These are phyloP conservation scores for Elaeis guineensis DNA, from an alignment of 176 grass and related monocot genomes.

Conservation along the genomic window DNA sequence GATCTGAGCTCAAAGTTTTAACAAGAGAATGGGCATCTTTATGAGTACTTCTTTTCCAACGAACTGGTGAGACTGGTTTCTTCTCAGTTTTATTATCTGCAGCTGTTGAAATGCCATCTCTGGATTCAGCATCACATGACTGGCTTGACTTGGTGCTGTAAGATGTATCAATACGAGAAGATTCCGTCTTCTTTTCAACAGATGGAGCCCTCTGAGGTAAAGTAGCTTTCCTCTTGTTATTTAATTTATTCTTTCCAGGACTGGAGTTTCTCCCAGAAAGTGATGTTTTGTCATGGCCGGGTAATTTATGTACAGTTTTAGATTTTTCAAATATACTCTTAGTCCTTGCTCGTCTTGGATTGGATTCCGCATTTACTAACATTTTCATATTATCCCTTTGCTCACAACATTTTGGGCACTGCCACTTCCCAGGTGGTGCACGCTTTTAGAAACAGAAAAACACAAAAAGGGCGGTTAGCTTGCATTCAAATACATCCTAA, in stretches of 20 bases:
- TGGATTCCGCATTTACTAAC: conserved; percentile 32
- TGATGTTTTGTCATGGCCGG: conserved; percentile 34
- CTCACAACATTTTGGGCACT: conserved; percentile 57
- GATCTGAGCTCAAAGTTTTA: conserved; percentile 33
- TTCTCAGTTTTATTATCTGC: conserved; percentile 38
- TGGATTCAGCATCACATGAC: conserved; percentile 19
- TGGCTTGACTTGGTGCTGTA: not conserved
- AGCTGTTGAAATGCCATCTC: conserved; percentile 20
- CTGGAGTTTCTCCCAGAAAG: conserved; percentile 31
- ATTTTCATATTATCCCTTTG: conserved; percentile 49
- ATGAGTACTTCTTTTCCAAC: conserved; percentile 33
- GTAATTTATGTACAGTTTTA: not conserved
- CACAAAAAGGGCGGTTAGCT: conserved; percentile 11
- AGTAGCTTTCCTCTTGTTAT: conserved; percentile 32
- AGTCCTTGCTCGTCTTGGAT: conserved; percentile 62
- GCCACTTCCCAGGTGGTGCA: conserved; percentile 72
- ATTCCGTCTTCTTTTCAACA: conserved; percentile 1
- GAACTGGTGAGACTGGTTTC: conserved; percentile 36
- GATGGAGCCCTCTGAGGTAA: conserved; percentile 1
- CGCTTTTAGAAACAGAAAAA: conserved; percentile 37
- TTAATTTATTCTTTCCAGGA: conserved; percentile 39
- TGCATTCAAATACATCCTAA: not conserved
- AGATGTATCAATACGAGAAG: not conserved
- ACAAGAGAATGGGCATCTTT: conserved; percentile 30
- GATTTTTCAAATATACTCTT: conserved; percentile 32